Evolutionary conservation across 176 grass and related monocot species (phyloP), one percentile per base, ranked within the genome.

Genomic region (Eleusine indica): DNA sequence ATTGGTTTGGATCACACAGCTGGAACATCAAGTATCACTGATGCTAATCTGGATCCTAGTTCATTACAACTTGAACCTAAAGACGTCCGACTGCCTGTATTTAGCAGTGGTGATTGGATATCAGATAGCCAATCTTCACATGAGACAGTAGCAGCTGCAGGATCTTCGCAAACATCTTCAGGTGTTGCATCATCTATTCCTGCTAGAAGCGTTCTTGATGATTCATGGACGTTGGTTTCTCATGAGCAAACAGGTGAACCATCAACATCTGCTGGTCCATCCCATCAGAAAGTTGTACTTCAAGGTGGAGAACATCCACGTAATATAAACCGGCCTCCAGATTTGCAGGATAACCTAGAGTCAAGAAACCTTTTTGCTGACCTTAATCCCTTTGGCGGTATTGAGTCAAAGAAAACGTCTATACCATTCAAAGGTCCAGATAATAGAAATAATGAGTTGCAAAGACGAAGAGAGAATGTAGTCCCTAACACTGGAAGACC

Each of bases 331-430:
- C 49, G n/a, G 19, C 73, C 25, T 65, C 61, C 85, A 63, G 83
- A 86, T 84, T 81, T 51, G 12, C 89, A 92, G 39, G 91, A 90
- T 78, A 86, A 73, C 48, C 52, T 75, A 49, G 96, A 92, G 83
- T 88, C 84, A 9, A 93, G 69, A 85, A 94, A 94, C 68, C 88
- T 96, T 64, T 99, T 99, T 96, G 96, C 96, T 29, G 96, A 99
- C 42, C 86, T 99, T 82, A 99, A 99, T 80, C 96, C 96, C 76
- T 92, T 99, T 69, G 76, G 84, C 9, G 82, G 54, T 82, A 79
- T 60, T 78, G 83, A 85, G 38, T 52, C 62, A 66, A 89, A 85
- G 40, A 90, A 86, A 80, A 71, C 35, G n/a, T 73, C 85, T 86
- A 37, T 83, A 78, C 75, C 72, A 46, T 92, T 86, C 78, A 92